Base-by-base conservation (phyloP, 2,329 filamentous ascomycete genomes). In the Alternaria gansuensis region DNA sequence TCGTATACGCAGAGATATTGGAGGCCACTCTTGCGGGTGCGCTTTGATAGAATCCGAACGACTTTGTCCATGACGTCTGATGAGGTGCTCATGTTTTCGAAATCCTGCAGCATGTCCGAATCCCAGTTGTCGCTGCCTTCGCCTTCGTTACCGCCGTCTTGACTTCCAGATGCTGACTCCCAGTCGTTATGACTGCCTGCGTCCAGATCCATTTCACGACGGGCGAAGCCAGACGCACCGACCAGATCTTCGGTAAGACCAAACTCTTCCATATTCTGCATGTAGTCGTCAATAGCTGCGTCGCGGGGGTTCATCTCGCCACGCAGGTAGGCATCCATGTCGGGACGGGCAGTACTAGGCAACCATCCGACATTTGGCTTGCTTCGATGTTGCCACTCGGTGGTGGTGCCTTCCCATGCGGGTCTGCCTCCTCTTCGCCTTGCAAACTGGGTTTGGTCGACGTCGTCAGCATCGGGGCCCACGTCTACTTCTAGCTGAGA, bases 241-340 rank as follows among this genome's bases (percentile, higher is more conserved):
- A 68, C 39, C 43, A 71, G 54, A 24, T 74, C 72, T 13, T 75
- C 71, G 17, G 70, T 69, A 46, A 72, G 62, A 3, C 79, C 80
- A 46, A 82, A 81, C 1, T 81, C 81, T 17, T 77, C 77, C 68
- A 91, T 82, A 61, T 92, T 91, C 41, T 85, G 83, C 69, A 92
- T 88, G 67, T 93, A 93, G 69, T 93, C 90, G 1, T 85, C 84
- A 66, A 88, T 78, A 40, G 87, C 80, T 1, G 68, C 67, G 41
- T 71, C 65, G 10, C 58, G 65, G 24, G 67, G 60, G 37, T 72
- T 62, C 2, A 62, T 59, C 9, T 74, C 36, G 29, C 63, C 67
- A 21, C 36, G 53, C 13, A 74, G 40, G 51, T 70, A 67, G 21
- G 60, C 51, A 7, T 69, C 60, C 66, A 70, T 70, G 36, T 63